Evolutionary conservation across 2,329 filamentous ascomycete genomes (phyloP).

Genomic region (Diaporthe velutina): DNA sequence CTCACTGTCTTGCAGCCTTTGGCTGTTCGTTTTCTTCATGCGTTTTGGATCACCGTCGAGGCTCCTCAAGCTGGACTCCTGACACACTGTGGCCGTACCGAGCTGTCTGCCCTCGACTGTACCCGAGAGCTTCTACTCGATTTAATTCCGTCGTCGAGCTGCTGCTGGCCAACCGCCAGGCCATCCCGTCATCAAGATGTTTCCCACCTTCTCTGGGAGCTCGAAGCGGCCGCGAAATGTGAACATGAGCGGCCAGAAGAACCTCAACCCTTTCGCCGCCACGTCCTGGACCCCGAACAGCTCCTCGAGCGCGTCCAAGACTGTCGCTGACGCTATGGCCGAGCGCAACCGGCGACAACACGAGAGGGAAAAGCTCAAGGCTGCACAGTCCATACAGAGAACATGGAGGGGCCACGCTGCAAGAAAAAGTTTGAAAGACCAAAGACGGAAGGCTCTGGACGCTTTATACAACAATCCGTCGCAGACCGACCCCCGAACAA

Average conservation of each 20-base stretch:
- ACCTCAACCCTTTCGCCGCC: slow-evolving; percentile 82
- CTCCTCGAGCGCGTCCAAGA: slow-evolving; percentile 77
- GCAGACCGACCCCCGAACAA: slow-evolving; percentile 50
- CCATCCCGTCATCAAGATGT: slow-evolving; percentile 70
- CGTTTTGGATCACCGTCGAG: not conserved
- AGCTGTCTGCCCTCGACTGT: not conserved
- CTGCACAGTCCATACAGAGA: slow-evolving; percentile 80
- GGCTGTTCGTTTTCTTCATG: not conserved
- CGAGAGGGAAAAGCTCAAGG: slow-evolving; percentile 82
- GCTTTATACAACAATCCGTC: slow-evolving; percentile 60
- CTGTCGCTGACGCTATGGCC: slow-evolving; percentile 87
- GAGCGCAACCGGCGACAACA: slow-evolving; percentile 85
- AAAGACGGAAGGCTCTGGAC: slow-evolving; percentile 75
- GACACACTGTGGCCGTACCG: not conserved
- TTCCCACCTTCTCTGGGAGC: slow-evolving; percentile 90
- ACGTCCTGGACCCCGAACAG: slow-evolving; percentile 68
- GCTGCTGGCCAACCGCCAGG: slow-evolving; percentile 7
- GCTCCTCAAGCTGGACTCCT: not conserved
- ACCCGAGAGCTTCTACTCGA: not conserved
- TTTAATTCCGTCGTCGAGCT: not conserved
- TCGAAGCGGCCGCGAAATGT: slow-evolving; percentile 90
- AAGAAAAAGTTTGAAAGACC: slow-evolving; percentile 69
- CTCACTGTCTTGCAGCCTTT: not conserved
- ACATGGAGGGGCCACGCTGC: slow-evolving; percentile 83
- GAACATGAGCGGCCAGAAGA: slow-evolving; percentile 86